Evolutionary conservation across 345 rosid species (phyloP).

Genomic region (Corymbia maculata): DNA sequence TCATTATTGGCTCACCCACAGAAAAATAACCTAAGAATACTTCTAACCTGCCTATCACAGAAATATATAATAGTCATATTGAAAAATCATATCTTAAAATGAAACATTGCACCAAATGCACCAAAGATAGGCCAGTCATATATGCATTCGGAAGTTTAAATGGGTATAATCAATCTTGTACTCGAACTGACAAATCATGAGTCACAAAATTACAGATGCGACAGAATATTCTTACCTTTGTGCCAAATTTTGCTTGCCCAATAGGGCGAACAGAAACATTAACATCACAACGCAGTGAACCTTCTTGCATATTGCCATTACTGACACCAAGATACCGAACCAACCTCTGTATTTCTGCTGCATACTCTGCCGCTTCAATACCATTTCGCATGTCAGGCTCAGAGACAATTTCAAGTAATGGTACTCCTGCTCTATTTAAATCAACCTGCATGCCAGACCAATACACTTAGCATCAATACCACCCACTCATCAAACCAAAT

Average conservation of each 20-base stretch:
- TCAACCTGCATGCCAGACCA: slow-evolving; percentile 50
- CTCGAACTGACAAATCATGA: not conserved
- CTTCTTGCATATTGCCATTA: slow-evolving; percentile 97
- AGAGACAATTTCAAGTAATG: slow-evolving; percentile 93
- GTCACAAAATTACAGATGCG: not conserved
- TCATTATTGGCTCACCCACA: not conserved
- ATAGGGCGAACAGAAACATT: slow-evolving; percentile 84
- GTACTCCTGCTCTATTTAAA: slow-evolving; percentile 95
- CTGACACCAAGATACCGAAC: slow-evolving; percentile 76
- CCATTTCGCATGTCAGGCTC: slow-evolving; percentile 98
- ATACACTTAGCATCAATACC: not conserved
- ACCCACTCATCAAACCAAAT: not conserved
- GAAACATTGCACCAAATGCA: not conserved
- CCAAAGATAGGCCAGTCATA: not conserved
- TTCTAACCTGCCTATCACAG: not conserved
- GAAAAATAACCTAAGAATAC: not conserved
- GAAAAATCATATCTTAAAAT: not conserved
- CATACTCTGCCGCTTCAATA: slow-evolving; percentile 79
- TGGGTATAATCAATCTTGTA: not conserved
- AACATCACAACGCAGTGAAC: slow-evolving; percentile 95
- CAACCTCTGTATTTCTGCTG: slow-evolving; percentile 75
- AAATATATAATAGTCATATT: not conserved
- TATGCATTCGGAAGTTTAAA: not conserved
- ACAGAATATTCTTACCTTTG: slow-evolving; percentile 46
- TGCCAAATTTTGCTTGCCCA: slow-evolving; percentile 76